Percentiles rank a stretch among this genome's conserved stretches.
These are phyloP conservation scores for Arabis hirsuta DNA, from an alignment of 345 rosid species.

Conservation along the genomic window DNA sequence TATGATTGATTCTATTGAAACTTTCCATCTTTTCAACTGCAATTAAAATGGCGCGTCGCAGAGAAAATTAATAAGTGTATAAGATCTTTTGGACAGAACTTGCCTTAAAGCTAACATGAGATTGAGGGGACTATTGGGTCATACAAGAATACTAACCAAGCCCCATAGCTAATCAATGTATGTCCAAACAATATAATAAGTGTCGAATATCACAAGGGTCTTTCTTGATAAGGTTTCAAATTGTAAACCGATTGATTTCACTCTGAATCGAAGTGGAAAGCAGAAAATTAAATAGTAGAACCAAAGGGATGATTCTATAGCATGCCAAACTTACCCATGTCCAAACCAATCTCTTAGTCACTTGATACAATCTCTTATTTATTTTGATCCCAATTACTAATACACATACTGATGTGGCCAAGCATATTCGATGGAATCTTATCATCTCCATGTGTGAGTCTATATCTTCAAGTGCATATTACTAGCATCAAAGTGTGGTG, in stretches of 20 bases:
- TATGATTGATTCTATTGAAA: constrained; percentile 5
- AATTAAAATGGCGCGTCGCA: not conserved
- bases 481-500: constrained; percentile 13
- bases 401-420: not conserved
- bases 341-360: constrained; percentile 15
- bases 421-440: not conserved
- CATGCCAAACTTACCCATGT: constrained; percentile 25
- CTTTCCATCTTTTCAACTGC: not conserved
- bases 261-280: not conserved
- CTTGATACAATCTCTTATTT: not conserved
- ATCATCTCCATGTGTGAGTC: not conserved
- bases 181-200: not conserved
- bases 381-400: not conserved
- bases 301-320: constrained; percentile 3
- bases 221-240: not conserved
- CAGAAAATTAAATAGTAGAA: not conserved
- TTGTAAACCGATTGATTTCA: not conserved
- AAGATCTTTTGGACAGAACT: too few relatives aligned
- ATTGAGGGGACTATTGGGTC: not conserved
- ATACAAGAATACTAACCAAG: too few relatives aligned
- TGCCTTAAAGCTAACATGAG: too few relatives aligned
- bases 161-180: not conserved
- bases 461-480: not conserved
- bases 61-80: not conserved
- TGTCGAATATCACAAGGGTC: not conserved